phyloP scores from a whole-genome alignment of 371 early-diverging fungal species.

The Rhizopus stolonifer region DNA sequence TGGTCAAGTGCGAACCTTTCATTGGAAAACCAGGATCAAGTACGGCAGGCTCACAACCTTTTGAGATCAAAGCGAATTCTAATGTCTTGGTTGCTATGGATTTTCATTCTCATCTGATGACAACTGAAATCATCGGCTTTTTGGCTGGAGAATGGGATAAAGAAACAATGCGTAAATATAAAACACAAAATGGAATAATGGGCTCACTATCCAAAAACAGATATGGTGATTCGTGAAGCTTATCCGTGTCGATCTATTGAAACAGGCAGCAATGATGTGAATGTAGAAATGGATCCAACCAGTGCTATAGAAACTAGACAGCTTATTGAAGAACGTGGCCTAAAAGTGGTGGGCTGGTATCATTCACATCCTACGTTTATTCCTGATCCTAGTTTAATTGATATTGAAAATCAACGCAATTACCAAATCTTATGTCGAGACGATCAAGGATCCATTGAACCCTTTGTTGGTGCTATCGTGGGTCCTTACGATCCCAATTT shows the following conservation, averaged over 20 bases:
- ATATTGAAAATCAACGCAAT: slow-evolving; percentile 79
- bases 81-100: slow-evolving; percentile 82
- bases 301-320: slow-evolving; percentile 75
- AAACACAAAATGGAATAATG: slow-evolving; percentile 48
- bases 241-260: slow-evolving; percentile 32
- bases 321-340: slow-evolving; percentile 64
- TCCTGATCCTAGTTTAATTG: slow-evolving; percentile 42
- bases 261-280: slow-evolving; percentile 35
- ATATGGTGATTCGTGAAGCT: slow-evolving; percentile 68
- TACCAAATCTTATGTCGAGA: slow-evolving; percentile 74
- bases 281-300: slow-evolving; percentile 80
- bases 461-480: slow-evolving; percentile 91
- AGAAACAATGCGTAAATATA: slow-evolving; percentile 35
- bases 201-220: slow-evolving; percentile 69
- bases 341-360: slow-evolving; percentile 80
- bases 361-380: slow-evolving; percentile 46
- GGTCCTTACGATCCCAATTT: slow-evolving; percentile 83
- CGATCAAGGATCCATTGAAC: slow-evolving; percentile 51
- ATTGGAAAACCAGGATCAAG: slow-evolving; percentile 70
- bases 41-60: slow-evolving; percentile 72
- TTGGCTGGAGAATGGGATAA: slow-evolving; percentile 70
- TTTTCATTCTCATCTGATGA: slow-evolving; percentile 80
- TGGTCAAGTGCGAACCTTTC: slow-evolving; percentile 82
- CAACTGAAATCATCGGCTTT: slow-evolving; percentile 85
- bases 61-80: slow-evolving; percentile 69